Base-by-base conservation (phyloP, 2,329 filamentous ascomycete species). In the Ascochyta lentis region DNA sequence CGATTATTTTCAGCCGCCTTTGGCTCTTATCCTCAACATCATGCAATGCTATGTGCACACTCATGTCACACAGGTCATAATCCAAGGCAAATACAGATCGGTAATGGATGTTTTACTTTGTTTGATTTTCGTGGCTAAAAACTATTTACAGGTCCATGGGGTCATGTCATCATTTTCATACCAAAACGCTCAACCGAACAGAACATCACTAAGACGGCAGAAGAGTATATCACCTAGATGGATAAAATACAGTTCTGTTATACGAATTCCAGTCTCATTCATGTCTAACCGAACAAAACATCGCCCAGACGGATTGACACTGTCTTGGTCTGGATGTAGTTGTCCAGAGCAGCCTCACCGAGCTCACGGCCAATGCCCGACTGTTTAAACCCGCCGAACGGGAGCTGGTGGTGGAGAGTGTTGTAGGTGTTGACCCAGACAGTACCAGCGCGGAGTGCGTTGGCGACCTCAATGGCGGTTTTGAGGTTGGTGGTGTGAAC, bases 401-500 rank as follows among this genome's bases (percentile, higher is more conserved):
- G 84, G 59, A 89, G 67, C 66, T 86, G 81, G 77, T 87, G 85
- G 22, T 56, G 85, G 1, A 95, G 79, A 59, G 87, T 80, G 78
- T 95, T 96, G 79, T 94, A 87, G 56, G 80, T 80, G 79, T 88
- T 88, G 66, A 88, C 82, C 83, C 84, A 87, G 59, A 87, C 84
- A 53, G 84, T 86, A 60, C 89, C 92, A 1, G 90, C 88, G 60
- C 86, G 83, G 61, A 94, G 81, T 40, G 81, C 81, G 69, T 91
- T 89, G 47, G 89, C 86, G 3, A 92, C 87, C 34, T 89, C 84
- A 69, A 95, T 84, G 67, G 91, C 90, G 0, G 89, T 92, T 83
- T 90, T 92, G 70, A 93, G 79, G 75, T 92, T 87, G 60, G 78
- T 84, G 27, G 90, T 94, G 86, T 92, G 91, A 19, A 94, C 81